These are phyloP conservation scores for Alnus glutinosa DNA, from an alignment of 306 rosid species.

Conservation along the genomic window DNA sequence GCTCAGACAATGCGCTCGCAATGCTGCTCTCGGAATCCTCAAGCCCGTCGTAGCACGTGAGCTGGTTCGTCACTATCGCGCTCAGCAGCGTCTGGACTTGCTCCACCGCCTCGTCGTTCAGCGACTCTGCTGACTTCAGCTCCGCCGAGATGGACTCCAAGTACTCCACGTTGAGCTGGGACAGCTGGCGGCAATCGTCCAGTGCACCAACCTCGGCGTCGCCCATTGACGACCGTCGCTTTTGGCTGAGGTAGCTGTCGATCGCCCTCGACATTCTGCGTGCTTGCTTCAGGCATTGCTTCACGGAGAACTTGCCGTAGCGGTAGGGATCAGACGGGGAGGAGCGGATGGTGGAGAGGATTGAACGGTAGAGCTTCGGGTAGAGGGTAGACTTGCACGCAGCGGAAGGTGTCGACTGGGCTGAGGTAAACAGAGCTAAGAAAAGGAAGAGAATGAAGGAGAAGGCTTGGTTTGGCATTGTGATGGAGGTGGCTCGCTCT, in stretches of 20 bases:
- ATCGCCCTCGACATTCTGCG: conserved; percentile 40
- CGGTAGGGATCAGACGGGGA: conserved; percentile 67
- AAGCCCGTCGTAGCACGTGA: conserved; percentile 73
- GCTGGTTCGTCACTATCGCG: conserved; percentile 76
- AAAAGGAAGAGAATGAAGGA: neutral
- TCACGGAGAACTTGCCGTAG: conserved; percentile 61
- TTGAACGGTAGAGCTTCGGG: conserved; percentile 79
- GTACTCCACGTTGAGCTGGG: conserved; percentile 55
- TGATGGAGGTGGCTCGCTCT: neutral
- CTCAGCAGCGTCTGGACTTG: conserved; percentile 52
- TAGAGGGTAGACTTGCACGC: conserved; percentile 60
- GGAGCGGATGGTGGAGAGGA: conserved; percentile 49
- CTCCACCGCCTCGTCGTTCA: conserved; percentile 41
- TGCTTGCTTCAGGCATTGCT: conserved; percentile 61
- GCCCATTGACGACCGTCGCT: conserved; percentile 22
- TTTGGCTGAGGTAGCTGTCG: conserved; percentile 28
- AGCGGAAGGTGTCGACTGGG: conserved; percentile 36
- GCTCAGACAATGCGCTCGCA: conserved; percentile 37
- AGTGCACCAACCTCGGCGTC: conserved; percentile 42
- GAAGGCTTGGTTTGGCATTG: conserved; percentile 27
- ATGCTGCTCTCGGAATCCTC: conserved; percentile 43
- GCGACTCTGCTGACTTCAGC: conserved; percentile 18
- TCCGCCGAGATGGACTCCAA: conserved; percentile 36
- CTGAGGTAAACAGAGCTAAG: neutral
- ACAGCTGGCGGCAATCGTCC: conserved; percentile 61